phyloP scores from a whole-genome alignment of 2,329 filamentous ascomycete genomes.

The Ceratocystis variospora region DNA sequence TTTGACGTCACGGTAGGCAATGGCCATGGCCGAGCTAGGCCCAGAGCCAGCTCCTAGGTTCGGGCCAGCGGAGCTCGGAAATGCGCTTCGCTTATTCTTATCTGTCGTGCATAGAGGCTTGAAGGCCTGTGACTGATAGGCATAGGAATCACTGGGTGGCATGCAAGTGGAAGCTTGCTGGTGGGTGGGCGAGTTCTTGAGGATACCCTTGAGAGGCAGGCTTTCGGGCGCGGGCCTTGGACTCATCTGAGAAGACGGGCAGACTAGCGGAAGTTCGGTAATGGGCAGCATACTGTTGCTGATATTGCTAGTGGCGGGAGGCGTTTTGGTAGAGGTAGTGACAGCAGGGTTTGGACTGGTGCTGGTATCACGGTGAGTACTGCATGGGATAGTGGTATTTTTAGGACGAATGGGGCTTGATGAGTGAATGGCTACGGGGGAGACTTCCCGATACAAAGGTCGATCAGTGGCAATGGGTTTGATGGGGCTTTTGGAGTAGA shows the following conservation, averaged over 20 bases:
- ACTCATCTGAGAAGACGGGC: not conserved
- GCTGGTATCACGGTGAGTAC: not conserved
- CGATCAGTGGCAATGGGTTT: conserved; percentile 26
- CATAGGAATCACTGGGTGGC: not conserved
- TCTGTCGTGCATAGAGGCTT: not conserved
- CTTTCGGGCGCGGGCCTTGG: not conserved
- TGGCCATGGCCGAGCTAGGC: not conserved
- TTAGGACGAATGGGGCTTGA: conserved; percentile 28
- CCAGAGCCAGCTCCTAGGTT: not conserved
- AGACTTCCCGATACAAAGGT: not conserved
- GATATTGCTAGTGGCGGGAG: not conserved
- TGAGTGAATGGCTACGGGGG: conserved; percentile 20
- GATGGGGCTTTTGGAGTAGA: conserved; percentile 47
- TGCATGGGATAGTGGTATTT: not conserved
- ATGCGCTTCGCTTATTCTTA: not conserved
- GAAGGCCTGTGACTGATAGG: not conserved
- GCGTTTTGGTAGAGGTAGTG: not conserved
- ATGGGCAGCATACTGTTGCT: not conserved
- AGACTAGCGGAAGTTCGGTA: not conserved
- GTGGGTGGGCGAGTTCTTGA: not conserved
- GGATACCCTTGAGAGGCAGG: not conserved
- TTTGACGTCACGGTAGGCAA: not conserved
- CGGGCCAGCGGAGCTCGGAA: not conserved
- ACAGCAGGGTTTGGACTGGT: not conserved
- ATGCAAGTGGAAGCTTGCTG: not conserved